phyloP scores from a whole-genome alignment of 805 yeast genomes.

The Teunomyces cretensis region DNA sequence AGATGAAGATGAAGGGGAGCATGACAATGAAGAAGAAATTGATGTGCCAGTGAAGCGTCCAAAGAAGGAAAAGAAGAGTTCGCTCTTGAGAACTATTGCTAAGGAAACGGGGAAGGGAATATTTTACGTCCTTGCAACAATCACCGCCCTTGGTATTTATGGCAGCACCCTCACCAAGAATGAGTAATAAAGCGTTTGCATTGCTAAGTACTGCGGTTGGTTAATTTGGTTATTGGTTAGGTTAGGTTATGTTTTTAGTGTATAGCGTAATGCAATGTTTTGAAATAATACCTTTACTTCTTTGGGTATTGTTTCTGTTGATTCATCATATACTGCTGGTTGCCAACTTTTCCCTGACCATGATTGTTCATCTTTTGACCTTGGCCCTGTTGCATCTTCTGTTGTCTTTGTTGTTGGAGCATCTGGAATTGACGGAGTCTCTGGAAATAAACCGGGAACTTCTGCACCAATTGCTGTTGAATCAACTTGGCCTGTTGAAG shows the following conservation, averaged over 20 bases:
- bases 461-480: slow-evolving; percentile 27
- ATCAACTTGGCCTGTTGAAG: slow-evolving; percentile 38
- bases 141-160: slow-evolving; percentile 36
- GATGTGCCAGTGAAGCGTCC: neutral
- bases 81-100: slow-evolving; percentile 14
- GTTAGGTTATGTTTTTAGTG: neutral
- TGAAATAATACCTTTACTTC: neutral
- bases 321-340: slow-evolving; percentile 3
- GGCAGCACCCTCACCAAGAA: slow-evolving; percentile 22
- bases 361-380: slow-evolving; percentile 4
- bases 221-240: neutral
- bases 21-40: slow-evolving; percentile 3
- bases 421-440: slow-evolving; percentile 26
- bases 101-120: slow-evolving; percentile 35
- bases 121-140: slow-evolving; percentile 30
- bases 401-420: slow-evolving; percentile 24
- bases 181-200: neutral
- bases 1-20: slow-evolving; percentile 8
- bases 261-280: slow-evolving; percentile 1
- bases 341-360: slow-evolving; percentile 1
- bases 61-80: slow-evolving; percentile 9
- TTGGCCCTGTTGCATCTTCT: slow-evolving; percentile 15
- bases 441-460: slow-evolving; percentile 27
- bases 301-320: slow-evolving; percentile 1
- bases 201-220: neutral